Evolutionary conservation across 1,284 basidiomycete species (phyloP).

Genomic region (Lignosus rhinocerotis): DNA sequence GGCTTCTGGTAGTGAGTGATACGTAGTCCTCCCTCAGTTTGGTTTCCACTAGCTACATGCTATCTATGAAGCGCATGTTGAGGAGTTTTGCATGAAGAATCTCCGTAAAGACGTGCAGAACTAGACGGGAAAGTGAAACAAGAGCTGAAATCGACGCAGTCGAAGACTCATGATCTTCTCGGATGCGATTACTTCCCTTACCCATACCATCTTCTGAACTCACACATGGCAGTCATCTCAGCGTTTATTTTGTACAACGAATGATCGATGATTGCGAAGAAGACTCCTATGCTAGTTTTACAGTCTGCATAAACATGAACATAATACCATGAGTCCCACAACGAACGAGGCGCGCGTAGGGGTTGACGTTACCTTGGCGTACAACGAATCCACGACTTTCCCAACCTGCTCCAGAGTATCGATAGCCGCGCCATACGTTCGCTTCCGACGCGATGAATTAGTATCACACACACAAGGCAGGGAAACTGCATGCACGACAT

Average conservation of each 20-base stretch:
- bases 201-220: too few relatives aligned
- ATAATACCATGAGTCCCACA: background rate
- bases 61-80: too few relatives aligned
- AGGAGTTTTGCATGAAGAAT: too few relatives aligned
- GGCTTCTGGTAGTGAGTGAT: too few relatives aligned
- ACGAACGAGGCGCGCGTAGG: too few relatives aligned
- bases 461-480: constrained; percentile 3
- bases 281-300: constrained; percentile 7
- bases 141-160: too few relatives aligned
- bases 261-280: background rate
- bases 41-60: too few relatives aligned
- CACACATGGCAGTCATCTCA: background rate
- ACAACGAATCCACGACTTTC: constrained; percentile 90
- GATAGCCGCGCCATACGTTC: constrained; percentile 85
- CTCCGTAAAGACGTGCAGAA: too few relatives aligned
- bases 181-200: too few relatives aligned
- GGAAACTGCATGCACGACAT: constrained; percentile 32
- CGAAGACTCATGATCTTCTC: too few relatives aligned
- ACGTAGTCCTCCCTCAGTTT: too few relatives aligned
- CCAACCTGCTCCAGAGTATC: constrained; percentile 88
- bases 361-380: constrained; percentile 67
- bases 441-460: constrained; percentile 43
- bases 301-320: constrained; percentile 1
- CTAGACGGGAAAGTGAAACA: too few relatives aligned
- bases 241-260: background rate